Percentiles rank a stretch among this genome's conserved stretches.
Conservation (phyloP, 1,284 basidiomycete genomes). For the Inonotus obliquus region DNA sequence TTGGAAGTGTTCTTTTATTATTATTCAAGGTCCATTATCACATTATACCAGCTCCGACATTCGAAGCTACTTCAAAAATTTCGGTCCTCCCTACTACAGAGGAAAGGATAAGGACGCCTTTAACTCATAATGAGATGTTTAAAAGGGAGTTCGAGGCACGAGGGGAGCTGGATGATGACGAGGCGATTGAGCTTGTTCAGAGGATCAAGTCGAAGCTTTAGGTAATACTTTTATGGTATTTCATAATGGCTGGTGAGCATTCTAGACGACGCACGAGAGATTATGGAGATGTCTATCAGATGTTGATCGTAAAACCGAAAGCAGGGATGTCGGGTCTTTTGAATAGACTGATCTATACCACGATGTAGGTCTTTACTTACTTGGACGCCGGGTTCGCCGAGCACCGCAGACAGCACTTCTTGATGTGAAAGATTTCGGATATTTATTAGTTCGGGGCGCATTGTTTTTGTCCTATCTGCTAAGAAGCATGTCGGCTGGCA, state of each 20-base stretch:
- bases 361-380: too few relatives aligned
- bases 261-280: too few relatives aligned
- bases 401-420: too few relatives aligned
- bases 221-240: not conserved
- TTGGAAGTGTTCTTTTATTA: not conserved
- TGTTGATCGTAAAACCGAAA: too few relatives aligned
- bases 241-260: not conserved
- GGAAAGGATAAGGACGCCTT: constrained; percentile 27
- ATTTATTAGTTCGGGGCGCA: too few relatives aligned
- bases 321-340: too few relatives aligned
- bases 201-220: constrained; percentile 38
- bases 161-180: constrained; percentile 53
- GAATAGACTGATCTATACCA: too few relatives aligned
- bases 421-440: too few relatives aligned
- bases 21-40: constrained; percentile 63
- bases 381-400: too few relatives aligned
- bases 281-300: too few relatives aligned
- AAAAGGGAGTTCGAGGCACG: constrained; percentile 52
- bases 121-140: constrained; percentile 49
- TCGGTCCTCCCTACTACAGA: constrained; percentile 17
- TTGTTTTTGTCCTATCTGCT: too few relatives aligned
- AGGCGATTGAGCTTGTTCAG: constrained; percentile 42
- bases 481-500: too few relatives aligned
- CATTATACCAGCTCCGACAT: constrained; percentile 66
- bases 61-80: constrained; percentile 26